Base-by-base conservation (phyloP, 441 rosid species). In the Pelargonium australe region DNA sequence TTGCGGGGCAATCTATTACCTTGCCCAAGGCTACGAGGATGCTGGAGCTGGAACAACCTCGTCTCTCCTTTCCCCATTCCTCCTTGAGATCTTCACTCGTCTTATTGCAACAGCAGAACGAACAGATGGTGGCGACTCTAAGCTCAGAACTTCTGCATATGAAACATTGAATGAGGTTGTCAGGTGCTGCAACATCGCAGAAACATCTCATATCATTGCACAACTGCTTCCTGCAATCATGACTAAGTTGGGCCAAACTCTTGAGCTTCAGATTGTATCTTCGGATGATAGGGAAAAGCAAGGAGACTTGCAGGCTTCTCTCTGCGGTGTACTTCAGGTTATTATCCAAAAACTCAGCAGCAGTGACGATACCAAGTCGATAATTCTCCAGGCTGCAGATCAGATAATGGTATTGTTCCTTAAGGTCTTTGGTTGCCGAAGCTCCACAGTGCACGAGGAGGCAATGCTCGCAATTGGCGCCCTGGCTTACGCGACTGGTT, bases 1-100 rank as follows among this genome's bases (percentile, higher is more conserved):
- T 61, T 87, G 93, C 66, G 93, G 93, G 23, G 90, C 93, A 31
- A 84, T 87, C 12, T 87, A 86, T 75, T 88, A 83, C 49, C 87
- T 88, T 74, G 87, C 87, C 40, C 86, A 80, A 41, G 82, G 86
- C 51, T 82, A 76, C 57, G 86, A 82, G 64, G 84, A 78, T 13
- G 79, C 60, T n/a, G 79, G 79, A 7, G 75, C 82, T 51, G 96
- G 91, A 62, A 17, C 64, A 77, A 64, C 74, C 82, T 71, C 84
- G 79, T 3, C 70, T 64, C 82, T 6, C 84, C 80, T 70, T 75
- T 80, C 63, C 66, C 82, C 66, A 79, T 74, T 7, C 78, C 83
- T 57, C 82, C 78, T 66, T 68, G 86, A 67, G 82, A 78, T 86
- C 10, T 76, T 84, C 57, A 83, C 85, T 65, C 80, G 89, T 23